These are phyloP conservation scores for Debaryomyces sp. DNA, from an alignment of 1,139 yeast genomes.

Conservation along the genomic window DNA sequence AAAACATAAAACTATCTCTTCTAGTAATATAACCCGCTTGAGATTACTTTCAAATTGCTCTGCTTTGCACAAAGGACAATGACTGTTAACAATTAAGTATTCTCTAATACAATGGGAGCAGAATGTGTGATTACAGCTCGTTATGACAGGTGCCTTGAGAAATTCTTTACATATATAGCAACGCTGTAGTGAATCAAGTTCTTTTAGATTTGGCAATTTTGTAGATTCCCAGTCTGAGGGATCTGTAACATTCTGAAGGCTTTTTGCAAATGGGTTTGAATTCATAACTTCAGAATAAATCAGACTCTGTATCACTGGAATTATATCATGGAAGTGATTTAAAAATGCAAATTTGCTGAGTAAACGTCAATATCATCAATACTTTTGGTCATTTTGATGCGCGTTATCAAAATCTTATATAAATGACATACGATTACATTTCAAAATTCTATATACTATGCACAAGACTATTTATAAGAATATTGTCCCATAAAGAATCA, in stretches of 20 bases:
- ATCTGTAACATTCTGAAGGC: slow-evolving; percentile 49
- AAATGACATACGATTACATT: background rate
- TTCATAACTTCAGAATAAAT: slow-evolving; percentile 10
- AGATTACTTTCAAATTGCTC: slow-evolving; percentile 74
- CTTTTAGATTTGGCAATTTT: slow-evolving; percentile 55
- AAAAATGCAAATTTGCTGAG: background rate
- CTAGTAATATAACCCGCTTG: slow-evolving; percentile 69
- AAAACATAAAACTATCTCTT: slow-evolving; percentile 68
- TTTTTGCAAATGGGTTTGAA: slow-evolving; percentile 17
- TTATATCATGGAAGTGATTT: background rate
- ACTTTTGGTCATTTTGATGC: background rate
- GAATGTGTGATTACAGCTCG: slow-evolving; percentile 87
- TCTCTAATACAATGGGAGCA: slow-evolving; percentile 89
- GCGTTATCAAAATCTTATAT: background rate
- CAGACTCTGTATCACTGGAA: background rate
- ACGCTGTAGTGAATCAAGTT: slow-evolving; percentile 70
- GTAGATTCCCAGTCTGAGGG: slow-evolving; percentile 71
- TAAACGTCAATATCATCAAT: background rate
- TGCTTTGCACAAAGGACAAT: slow-evolving; percentile 81
- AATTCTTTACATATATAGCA: slow-evolving; percentile 94
- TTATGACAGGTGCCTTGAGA: slow-evolving; percentile 77
- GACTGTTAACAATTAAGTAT: slow-evolving; percentile 56
- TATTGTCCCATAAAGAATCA: background rate
- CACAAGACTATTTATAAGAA: slow-evolving; percentile 1
- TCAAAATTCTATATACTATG: background rate